Conservation (phyloP, 345 rosid genomes). For the Sonneratia alba region DNA sequence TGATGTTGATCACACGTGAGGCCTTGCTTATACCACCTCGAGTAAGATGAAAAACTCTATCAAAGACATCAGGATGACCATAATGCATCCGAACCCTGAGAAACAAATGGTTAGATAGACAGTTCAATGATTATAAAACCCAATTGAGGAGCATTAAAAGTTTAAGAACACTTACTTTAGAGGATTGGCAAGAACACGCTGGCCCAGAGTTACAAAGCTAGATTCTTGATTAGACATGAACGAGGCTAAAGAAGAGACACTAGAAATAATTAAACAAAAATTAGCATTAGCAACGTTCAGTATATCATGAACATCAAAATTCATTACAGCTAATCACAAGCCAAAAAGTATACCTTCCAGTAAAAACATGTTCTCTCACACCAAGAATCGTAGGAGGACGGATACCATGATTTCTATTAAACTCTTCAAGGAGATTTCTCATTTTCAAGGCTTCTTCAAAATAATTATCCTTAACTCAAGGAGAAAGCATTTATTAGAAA, state of each 20-base stretch:
- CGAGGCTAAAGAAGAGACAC: constrained; percentile 92
- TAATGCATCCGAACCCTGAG: constrained; percentile 95
- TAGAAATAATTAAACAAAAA: constrained; percentile 28
- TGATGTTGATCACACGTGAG: constrained; percentile 93
- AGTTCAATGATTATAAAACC: background rate
- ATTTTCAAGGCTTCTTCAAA: constrained; percentile 97
- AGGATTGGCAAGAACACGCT: constrained; percentile 91
- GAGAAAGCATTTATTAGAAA: too few relatives aligned
- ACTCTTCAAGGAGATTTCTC: constrained; percentile 96
- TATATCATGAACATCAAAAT: background rate
- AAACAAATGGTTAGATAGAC: background rate
- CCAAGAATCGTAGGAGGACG: constrained; percentile 96
- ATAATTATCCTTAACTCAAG: constrained; percentile 65
- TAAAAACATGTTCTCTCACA: constrained; percentile 92
- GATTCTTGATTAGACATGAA: constrained; percentile 98
- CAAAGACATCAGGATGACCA: constrained; percentile 99
- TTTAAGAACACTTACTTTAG: constrained; percentile 52
- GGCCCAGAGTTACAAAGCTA: constrained; percentile 92
- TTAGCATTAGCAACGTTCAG: background rate
- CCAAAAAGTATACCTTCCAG: constrained; percentile 58
- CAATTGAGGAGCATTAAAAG: background rate
- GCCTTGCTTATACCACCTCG: constrained; percentile 99
- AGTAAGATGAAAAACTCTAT: constrained; percentile 93
- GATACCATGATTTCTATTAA: constrained; percentile 70
- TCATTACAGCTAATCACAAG: constrained; percentile 4